These are phyloP conservation scores for Tetrastigma voinierianum DNA, from an alignment of 164 flowering plant genomes.

Conservation along the genomic window DNA sequence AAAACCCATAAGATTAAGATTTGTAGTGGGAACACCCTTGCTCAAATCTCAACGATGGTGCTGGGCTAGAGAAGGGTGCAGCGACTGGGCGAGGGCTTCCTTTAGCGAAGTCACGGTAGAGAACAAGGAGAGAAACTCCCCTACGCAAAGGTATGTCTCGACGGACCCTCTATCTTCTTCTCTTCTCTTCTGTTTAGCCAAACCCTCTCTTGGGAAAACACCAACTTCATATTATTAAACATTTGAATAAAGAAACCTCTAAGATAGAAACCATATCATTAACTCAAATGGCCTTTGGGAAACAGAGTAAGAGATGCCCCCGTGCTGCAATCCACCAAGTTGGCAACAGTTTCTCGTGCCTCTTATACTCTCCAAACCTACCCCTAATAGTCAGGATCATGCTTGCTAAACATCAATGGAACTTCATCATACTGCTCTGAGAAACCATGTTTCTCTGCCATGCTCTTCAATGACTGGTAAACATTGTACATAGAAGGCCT, in stretches of 20 bases:
- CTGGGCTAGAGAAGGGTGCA: too few relatives aligned
- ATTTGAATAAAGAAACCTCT: constrained; percentile 9
- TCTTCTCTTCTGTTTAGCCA: too few relatives aligned
- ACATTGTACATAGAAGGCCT: constrained; percentile 58
- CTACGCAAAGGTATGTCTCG: too few relatives aligned
- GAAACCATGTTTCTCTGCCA: constrained; percentile 41
- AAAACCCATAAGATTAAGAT: too few relatives aligned
- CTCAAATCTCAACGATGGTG: too few relatives aligned
- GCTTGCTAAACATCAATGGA: constrained; percentile 42
- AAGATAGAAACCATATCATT: constrained; percentile 18
- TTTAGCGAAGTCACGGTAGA: too few relatives aligned
- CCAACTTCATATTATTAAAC: too few relatives aligned
- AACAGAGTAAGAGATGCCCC: constrained; percentile 1
- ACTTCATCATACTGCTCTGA: constrained; percentile 59
- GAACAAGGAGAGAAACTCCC: too few relatives aligned
- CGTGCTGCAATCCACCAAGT: constrained; percentile 6
- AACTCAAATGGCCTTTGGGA: constrained; percentile 5
- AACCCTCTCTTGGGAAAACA: too few relatives aligned
- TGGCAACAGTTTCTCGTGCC: neutral
- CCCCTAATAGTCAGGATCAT: constrained; percentile 28
- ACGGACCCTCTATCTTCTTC: too few relatives aligned
- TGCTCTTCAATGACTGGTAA: constrained; percentile 47
- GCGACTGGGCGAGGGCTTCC: too few relatives aligned
- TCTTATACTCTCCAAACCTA: constrained; percentile 14
- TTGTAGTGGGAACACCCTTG: too few relatives aligned